Evolutionary conservation across 495 filamentous ascomycete species (phyloP), one percentile per base, ranked within the genome.

Genomic region (Penicillium manginii): DNA sequence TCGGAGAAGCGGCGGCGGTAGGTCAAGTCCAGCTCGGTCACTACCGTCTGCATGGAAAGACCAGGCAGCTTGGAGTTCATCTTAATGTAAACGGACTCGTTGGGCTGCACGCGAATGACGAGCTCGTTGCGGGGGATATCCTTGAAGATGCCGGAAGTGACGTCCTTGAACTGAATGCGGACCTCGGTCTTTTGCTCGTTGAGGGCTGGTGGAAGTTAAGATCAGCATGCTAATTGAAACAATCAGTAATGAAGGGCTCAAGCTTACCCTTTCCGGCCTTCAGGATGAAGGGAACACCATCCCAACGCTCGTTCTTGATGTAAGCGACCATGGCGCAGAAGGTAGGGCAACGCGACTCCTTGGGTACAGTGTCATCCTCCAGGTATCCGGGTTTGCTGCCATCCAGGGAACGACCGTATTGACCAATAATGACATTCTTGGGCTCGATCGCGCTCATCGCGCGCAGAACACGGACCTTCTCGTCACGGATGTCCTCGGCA

Each of bases 171-270:
- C 73, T 99, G 96, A 60, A 99, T 97, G 65, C 96, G 91, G 63
- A 99, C 93, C 78, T 99, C 96, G 32, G 96, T 98, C 87, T 99
- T 99, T 74, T 99, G 96, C 84, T 99, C 96, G 76, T 99, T 99
- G 49, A 99, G 80, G 53, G 94, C 94, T 85, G 54, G 33, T 22
- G 12, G 32, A 39, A 29, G 15, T 61, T 67, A 45, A 62, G 26
- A 50, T 54, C 23, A 45, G 43, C 33, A 46, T 18, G 17, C 3
- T 50, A 31, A 15, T 23, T 35, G 26, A 18, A 22, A 7, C 2
- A 43, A n/a, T 6, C 10, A n/a, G 23, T 17, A 17, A 47, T 21
- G 0, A 42, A 43, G n/a, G 8, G 2, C 1, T 14, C 1, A 19
- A 12, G 48, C 67, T 63, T 72, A 84, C 83, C 84, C 82, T 99